Evolutionary conservation across 2,329 filamentous ascomycete genomes (phyloP), one percentile per base, ranked within the genome.

Genomic region (Pseudocercospora ulei): DNA sequence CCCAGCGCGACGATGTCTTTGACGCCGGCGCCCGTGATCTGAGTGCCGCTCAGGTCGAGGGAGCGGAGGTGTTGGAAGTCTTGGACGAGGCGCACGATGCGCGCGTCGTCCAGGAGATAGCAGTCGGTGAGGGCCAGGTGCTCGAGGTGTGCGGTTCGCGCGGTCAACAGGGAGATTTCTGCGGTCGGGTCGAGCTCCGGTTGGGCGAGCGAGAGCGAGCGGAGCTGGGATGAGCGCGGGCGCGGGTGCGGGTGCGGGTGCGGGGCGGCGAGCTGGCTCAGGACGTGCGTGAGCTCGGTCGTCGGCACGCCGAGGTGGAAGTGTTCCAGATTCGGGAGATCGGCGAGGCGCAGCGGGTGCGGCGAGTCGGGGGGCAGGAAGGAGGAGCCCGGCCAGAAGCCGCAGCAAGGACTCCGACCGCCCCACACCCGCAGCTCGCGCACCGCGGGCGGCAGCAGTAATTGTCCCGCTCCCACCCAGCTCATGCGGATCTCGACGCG

Each of bases 11-110:
- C 54, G 9, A 65, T 46, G 41, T 55, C 56, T 43, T 62, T 64
- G 19, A 69, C 56, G 2, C 58, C 54, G 1, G 61, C 61, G 4
- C 66, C 66, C 0, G 62, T 65, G 23, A 68, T 57, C 4, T 49
- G 46, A 1, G 62, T 62, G 0, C 48, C 45, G 1, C 57, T 59
- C 0, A 68, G 26, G 38, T 67, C 53, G 9, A 68, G 43, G 0
- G 44, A 24, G 23, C 45, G 11, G 51, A 61, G 44, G 6, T 41
- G 37, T 25, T 51, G 23, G 43, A 52, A 13, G 1, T 40, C 9
- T 18, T 41, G 16, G 50, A 51, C 36, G 0, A 65, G 42, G 2
- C 41, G 20, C 5, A 58, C 55, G 7, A 62, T 48, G 8, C 56
- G 51, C 13, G 57, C 53, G 41, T 65, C 62, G 12, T 50, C 43